Evolutionary conservation across 306 rosid genomes (phyloP).

Genomic region (Sophora flavescens): DNA sequence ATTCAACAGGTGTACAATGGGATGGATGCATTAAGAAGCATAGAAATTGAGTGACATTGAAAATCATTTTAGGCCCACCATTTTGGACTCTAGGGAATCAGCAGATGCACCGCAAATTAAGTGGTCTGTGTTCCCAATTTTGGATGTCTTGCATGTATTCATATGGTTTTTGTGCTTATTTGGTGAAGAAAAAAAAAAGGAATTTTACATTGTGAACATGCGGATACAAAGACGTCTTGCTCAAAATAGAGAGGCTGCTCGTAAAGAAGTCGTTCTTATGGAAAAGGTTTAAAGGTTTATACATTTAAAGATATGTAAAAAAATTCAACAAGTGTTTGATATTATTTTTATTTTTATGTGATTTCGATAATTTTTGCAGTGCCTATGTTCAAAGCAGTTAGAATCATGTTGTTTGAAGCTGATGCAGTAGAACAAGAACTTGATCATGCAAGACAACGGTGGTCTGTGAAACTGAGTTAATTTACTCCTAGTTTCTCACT

Average conservation of each 20-base stretch:
- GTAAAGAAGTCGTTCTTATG: constrained; percentile 91
- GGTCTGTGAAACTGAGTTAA: constrained; percentile 35
- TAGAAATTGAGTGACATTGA: constrained; percentile 33
- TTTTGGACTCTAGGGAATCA: constrained; percentile 24
- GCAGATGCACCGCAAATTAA: neutral
- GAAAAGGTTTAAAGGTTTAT: constrained; percentile 70
- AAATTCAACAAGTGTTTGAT: constrained; percentile 32
- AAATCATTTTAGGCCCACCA: constrained; percentile 37
- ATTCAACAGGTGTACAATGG: neutral
- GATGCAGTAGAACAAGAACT: constrained; percentile 84
- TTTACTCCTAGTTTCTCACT: constrained; percentile 37
- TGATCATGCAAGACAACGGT: constrained; percentile 79
- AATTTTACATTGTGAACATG: constrained; percentile 45
- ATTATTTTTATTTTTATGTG: constrained; percentile 38
- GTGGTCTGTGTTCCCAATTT: constrained; percentile 20
- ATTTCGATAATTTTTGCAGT: constrained; percentile 57
- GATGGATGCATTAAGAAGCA: constrained; percentile 13
- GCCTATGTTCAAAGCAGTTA: constrained; percentile 91
- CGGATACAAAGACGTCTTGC: constrained; percentile 95
- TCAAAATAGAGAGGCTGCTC: constrained; percentile 99
- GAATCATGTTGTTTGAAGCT: constrained; percentile 90
- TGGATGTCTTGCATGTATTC: too few species aligned
- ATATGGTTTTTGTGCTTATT: constrained; percentile 11
- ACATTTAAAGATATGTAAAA: constrained; percentile 38
- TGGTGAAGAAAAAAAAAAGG: neutral